phyloP scores from a whole-genome alignment of 345 rosid species.

The Eutrema japonicum region DNA sequence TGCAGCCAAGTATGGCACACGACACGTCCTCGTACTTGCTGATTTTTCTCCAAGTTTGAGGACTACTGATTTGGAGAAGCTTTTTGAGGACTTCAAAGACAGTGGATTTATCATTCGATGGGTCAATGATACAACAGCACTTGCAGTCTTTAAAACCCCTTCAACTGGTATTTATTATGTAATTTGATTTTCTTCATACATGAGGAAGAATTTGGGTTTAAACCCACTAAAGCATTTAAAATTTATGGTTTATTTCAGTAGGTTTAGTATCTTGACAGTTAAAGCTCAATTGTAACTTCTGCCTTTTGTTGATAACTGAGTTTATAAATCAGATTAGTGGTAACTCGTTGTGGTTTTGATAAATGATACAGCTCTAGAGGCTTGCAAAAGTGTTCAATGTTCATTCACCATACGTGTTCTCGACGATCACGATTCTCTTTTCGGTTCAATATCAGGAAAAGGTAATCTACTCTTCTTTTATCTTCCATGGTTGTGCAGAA shows the following conservation, averaged over 20 bases:
- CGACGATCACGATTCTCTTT: slow-evolving; percentile 64
- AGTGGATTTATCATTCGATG: slow-evolving; percentile 74
- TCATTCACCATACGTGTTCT: slow-evolving; percentile 73
- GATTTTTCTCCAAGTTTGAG: slow-evolving; percentile 74
- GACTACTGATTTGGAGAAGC: slow-evolving; percentile 82
- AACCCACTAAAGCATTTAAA: background rate
- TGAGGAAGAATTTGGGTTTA: background rate
- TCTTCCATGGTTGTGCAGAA: background rate
- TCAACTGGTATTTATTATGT: slow-evolving; percentile 55
- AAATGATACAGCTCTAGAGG: slow-evolving; percentile 74
- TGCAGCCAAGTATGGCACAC: slow-evolving; percentile 82
- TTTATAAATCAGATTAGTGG: slow-evolving; percentile 8
- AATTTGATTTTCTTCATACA: slow-evolving; percentile 3
- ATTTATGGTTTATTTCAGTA: background rate
- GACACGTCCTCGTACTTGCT: slow-evolving; percentile 82
- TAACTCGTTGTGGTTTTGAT: slow-evolving; percentile 33
- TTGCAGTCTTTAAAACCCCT: slow-evolving; percentile 85
- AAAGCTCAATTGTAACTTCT: background rate
- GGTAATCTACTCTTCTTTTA: slow-evolving; percentile 48
- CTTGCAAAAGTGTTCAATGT: slow-evolving; percentile 53
- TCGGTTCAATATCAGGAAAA: slow-evolving; percentile 58
- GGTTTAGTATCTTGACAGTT: slow-evolving; percentile 11
- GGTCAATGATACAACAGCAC: slow-evolving; percentile 88
- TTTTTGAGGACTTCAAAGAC: slow-evolving; percentile 63
- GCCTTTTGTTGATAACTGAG: slow-evolving; percentile 13